Conservation (phyloP, 2,329 filamentous ascomycete genomes). For the Tricladium varicosporioides region DNA sequence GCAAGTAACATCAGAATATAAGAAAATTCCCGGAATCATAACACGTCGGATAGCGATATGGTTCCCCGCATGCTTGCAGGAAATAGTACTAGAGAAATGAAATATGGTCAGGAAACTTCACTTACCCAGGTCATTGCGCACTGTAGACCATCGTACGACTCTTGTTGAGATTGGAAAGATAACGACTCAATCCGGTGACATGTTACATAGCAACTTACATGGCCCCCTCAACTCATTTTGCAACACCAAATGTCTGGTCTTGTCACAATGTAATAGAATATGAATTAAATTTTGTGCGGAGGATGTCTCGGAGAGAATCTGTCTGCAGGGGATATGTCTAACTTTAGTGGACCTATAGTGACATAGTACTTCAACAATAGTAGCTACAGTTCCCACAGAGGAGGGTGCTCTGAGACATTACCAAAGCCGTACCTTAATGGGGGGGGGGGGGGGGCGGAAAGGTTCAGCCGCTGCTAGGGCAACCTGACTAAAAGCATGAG, state of each 20-base stretch:
- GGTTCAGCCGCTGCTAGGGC: slow-evolving; percentile 77
- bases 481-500: slow-evolving; percentile 70
- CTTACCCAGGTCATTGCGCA: slow-evolving; percentile 57
- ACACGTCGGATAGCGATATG: slow-evolving; percentile 66
- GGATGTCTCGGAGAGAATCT: no score
- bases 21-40: slow-evolving; percentile 64
- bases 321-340: no score
- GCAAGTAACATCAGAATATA: slow-evolving; percentile 66
- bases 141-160: slow-evolving; percentile 59
- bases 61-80: slow-evolving; percentile 59
- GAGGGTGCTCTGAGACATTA: neutral
- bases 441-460: no score
- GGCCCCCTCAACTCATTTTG: slow-evolving; percentile 86
- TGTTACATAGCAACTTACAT: slow-evolving; percentile 59
- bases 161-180: slow-evolving; percentile 38
- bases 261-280: neutral
- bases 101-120: slow-evolving; percentile 48
- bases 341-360: slow-evolving; percentile 56
- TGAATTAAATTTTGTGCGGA: no score
- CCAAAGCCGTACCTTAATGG: slow-evolving; percentile 56
- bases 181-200: slow-evolving; percentile 45
- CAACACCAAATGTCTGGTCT: slow-evolving; percentile 60
- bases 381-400: neutral
- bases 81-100: neutral
- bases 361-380: slow-evolving; percentile 14